Base-by-base conservation (phyloP, 306 rosid genomes). In the Cyclanthera cordifolia region DNA sequence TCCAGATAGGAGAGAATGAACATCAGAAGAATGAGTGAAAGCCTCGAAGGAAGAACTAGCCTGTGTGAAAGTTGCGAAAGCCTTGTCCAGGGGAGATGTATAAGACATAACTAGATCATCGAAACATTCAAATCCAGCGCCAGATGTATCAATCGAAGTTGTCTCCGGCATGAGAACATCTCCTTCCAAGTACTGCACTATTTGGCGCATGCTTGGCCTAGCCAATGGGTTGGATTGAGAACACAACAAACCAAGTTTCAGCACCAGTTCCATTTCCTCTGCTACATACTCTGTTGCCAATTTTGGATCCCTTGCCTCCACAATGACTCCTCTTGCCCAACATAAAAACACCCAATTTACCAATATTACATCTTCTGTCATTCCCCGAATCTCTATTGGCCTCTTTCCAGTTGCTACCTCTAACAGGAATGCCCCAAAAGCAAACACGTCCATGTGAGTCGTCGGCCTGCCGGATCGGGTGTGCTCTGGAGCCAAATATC, bases 171-270 rank as follows among this genome's bases (percentile, higher is more conserved):
- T 39, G 17, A 30, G 30, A 19, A 17, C 25, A 4, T 77, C 63
- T 0, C 76, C 32, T 34, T 77, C 84, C 66, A 80, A 74, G 53
- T 70, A 71, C 72, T 46, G 55, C 64, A 80, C 75, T 15, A 74
- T 78, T 16, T 77, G 81, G 58, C 77, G 61, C 84, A 80, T 80
- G 47, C 65, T 74, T 3, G 81, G 84, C 72, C 81, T 50, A 2
- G 53, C 52, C 0, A 25, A 6, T 6, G 81, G 79, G 19, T 70
- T 75, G 21, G 69, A 34, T 24, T 80, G 79, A 11, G 77, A 73
- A 32, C 76, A 79, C 28, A 72, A 14, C 72, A 79, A 55, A 17
- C 79, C 83, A 34, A 79, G 71, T 59, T 67, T 79, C 77, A 79
- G 54, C 27, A 79, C 79, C 64, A 79, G 14, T 65, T 75, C 83